Evolutionary conservation across 2,329 filamentous ascomycete genomes (phyloP), one percentile per base, ranked within the genome.

Genomic region (Hawksworthiomyces lignivorus): DNA sequence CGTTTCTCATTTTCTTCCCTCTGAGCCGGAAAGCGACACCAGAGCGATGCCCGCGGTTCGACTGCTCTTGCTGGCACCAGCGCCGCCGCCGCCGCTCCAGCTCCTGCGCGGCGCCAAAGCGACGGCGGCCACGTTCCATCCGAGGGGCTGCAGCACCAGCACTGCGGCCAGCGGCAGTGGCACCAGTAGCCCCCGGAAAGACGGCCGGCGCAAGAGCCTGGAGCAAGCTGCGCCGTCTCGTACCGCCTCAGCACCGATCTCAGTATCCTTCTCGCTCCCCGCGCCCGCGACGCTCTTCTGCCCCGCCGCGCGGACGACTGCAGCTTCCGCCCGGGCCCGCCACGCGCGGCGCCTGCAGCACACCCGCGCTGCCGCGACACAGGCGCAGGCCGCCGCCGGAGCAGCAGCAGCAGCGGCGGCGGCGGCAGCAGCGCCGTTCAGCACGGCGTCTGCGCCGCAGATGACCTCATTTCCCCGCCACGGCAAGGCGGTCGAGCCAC

Each of bases 401-500:
- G 33, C 33, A 10, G 33, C 37, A 21, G 17, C n/a, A 14, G 6
- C 34, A 20, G 17, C 56, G 48, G 50, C 48, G 43, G 45, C 50
- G 41, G 49, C 50, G 47, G 47, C 50, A 56, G 48, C 57, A 44
- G 54, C 57, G 17, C 48, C 57, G 2, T 67, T 71, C 45, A 55
- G 63, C 4, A 65, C 60, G 5, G 58, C 66, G 5, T 56, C 57
- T 0, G 52, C 53, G 26, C 54, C 57, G 39, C 58, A 62, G 53
- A 59, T 67, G 53, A 57, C 70, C 46, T 52, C 57, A 17, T 75
- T 77, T 52, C 68, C 67, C 41, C 62, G 78, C 39, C 74, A 77
- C 54, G 78, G 78, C 33, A 81, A 76, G 51, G 78, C 72, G 3
- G 69, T 82, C 28, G 75, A 79, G 52, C 77, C 76, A 10, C 53